phyloP scores from a whole-genome alignment of 108 stramenopile genomes.

The Discostella stelligeroides region DNA sequence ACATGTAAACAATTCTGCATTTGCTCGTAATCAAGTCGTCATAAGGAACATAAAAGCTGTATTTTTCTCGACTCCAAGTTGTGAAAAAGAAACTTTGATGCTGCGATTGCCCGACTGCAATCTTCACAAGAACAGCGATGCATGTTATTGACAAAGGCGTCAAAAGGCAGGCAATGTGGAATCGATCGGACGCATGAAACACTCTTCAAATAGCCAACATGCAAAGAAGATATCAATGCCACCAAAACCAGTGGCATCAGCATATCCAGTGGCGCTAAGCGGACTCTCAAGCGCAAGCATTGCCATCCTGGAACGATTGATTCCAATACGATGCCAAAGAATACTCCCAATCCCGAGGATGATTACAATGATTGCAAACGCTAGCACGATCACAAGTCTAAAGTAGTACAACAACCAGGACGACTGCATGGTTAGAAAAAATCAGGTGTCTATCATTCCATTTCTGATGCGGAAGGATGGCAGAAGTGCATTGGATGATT shows the following conservation, averaged over 20 bases:
- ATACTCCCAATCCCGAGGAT: constrained; percentile 17
- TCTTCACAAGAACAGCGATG: no score
- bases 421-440: constrained; percentile 22
- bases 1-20: constrained; percentile 2
- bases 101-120: background rate
- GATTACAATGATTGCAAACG: constrained; percentile 18
- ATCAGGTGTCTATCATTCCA: constrained; percentile 36
- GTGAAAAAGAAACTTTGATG: constrained; percentile 1
- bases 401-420: constrained; percentile 3
- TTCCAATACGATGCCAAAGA: constrained; percentile 17
- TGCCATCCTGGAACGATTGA: constrained; percentile 17
- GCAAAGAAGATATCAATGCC: background rate
- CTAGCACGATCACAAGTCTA: constrained; percentile 37
- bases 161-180: background rate
- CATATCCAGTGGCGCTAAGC: constrained; percentile 3
- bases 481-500: background rate
- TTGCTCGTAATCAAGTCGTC: constrained; percentile 18
- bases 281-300: constrained; percentile 23
- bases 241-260: constrained; percentile 15
- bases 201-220: background rate
- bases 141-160: no score
- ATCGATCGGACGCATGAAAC: background rate
- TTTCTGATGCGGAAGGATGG: constrained; percentile 11
- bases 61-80: constrained; percentile 14
- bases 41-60: constrained; percentile 4